Percentiles rank a stretch among this genome's conserved stretches.
Conservation (phyloP, 805 yeast species). For the Cyberlindnera nakhonratchasimensis region DNA sequence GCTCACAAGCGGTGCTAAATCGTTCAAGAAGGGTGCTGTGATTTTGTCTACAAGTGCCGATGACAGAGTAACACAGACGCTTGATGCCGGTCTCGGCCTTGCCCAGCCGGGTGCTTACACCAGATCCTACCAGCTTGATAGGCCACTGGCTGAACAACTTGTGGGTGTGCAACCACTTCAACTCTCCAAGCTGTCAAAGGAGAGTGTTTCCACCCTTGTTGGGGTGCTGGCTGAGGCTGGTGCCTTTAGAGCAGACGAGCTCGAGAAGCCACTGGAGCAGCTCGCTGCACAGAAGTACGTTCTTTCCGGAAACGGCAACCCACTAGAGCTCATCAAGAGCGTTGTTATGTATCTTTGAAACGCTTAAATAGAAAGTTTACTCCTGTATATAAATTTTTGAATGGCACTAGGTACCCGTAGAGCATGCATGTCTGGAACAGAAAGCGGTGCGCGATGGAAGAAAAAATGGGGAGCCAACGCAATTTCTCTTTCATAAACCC, state of each 20-base stretch:
- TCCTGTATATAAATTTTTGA: conserved; percentile 6
- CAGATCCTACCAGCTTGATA: conserved; percentile 46
- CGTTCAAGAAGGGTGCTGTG: conserved; percentile 61
- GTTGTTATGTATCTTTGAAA: conserved; percentile 22
- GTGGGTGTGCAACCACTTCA: conserved; percentile 35
- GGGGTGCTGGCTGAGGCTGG: conserved; percentile 39
- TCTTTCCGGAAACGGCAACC: conserved; percentile 64
- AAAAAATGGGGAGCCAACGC: too few relatives aligned
- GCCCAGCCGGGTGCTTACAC: conserved; percentile 55
- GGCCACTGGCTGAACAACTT: conserved; percentile 48
- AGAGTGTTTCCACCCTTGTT: conserved; percentile 42
- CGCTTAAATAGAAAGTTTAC: not conserved
- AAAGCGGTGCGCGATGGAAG: too few relatives aligned
- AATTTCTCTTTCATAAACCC: too few relatives aligned
- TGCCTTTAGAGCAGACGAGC: conserved; percentile 36
- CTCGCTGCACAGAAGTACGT: conserved; percentile 48
- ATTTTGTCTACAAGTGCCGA: conserved; percentile 59
- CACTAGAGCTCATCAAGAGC: conserved; percentile 32
- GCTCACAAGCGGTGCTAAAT: conserved; percentile 47
- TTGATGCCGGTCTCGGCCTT: conserved; percentile 56
- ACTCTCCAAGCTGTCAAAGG: conserved; percentile 41
- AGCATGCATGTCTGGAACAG: too few relatives aligned
- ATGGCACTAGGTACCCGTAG: too few relatives aligned
- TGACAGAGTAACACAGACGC: conserved; percentile 50
- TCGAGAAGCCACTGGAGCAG: conserved; percentile 33